Conservation (phyloP, 257 asterid species). For the Capsicum chinense region DNA sequence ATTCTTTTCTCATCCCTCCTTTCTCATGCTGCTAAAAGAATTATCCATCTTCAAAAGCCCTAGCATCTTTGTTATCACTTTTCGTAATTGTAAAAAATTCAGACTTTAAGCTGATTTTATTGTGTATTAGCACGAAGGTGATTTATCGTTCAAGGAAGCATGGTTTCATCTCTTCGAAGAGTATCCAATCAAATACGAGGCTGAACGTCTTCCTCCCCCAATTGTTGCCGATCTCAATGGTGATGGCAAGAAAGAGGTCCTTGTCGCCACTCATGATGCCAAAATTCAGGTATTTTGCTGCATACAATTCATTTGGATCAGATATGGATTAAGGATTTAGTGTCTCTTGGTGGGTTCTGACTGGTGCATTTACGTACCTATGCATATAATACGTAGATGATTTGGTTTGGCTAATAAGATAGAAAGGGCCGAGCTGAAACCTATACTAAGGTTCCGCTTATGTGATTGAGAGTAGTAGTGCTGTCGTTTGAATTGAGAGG, state of each 20-base stretch:
- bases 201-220: conserved; percentile 95
- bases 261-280: conserved; percentile 96
- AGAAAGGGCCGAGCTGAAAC: background rate
- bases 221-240: conserved; percentile 95
- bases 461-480: background rate
- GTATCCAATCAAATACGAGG: conserved; percentile 89
- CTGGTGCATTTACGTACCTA: background rate
- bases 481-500: background rate
- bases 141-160: conserved; percentile 94
- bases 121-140: conserved; percentile 81
- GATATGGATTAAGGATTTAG: background rate
- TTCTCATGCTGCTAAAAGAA: no score
- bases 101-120: background rate
- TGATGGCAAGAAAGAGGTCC: conserved; percentile 88
- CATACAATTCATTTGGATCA: background rate
- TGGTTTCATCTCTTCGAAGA: conserved; percentile 94
- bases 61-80: background rate
- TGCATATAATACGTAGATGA: background rate
- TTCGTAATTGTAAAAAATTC: background rate
- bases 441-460: background rate
- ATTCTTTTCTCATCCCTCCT: background rate
- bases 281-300: conserved; percentile 69
- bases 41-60: conserved; percentile 28
- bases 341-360: background rate
- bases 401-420: background rate